These are phyloP conservation scores for Podila clonocystis DNA, from an alignment of 192 early-diverging fungal species.

Conservation along the genomic window DNA sequence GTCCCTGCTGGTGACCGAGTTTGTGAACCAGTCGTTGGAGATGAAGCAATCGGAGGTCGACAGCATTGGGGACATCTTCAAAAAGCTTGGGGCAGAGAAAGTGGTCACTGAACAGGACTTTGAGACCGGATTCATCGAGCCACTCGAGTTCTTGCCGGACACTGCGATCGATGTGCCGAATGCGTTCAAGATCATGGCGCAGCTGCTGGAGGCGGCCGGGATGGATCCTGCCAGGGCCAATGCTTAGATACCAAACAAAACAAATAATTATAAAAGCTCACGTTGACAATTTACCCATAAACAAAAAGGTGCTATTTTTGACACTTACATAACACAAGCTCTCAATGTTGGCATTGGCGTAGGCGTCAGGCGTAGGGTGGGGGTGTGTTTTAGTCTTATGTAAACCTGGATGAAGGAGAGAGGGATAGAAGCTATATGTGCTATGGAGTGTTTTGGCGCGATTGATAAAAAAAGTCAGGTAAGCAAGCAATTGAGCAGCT, in stretches of 20 bases:
- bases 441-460: no score
- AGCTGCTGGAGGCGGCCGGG: conserved; percentile 62
- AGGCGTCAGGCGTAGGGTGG: no score
- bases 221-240: conserved; percentile 55
- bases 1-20: conserved; percentile 30
- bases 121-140: conserved; percentile 62
- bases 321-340: no score
- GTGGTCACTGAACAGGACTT: conserved; percentile 60
- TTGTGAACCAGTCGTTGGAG: conserved; percentile 55
- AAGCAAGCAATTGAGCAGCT: no score
- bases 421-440: no score
- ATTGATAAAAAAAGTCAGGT: no score
- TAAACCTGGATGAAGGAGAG: no score
- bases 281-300: no score
- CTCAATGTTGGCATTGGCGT: no score
- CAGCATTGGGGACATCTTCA: conserved; percentile 64
- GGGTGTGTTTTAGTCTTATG: no score
- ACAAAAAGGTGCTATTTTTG: no score
- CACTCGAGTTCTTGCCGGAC: conserved; percentile 73
- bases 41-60: conserved; percentile 64
- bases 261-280: not conserved
- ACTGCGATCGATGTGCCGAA: conserved; percentile 77
- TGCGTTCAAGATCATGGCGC: conserved; percentile 71
- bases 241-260: conserved; percentile 14
- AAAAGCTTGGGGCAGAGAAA: conserved; percentile 55